phyloP scores from a whole-genome alignment of 2,329 filamentous ascomycete genomes.

The Cadophora sp. region DNA sequence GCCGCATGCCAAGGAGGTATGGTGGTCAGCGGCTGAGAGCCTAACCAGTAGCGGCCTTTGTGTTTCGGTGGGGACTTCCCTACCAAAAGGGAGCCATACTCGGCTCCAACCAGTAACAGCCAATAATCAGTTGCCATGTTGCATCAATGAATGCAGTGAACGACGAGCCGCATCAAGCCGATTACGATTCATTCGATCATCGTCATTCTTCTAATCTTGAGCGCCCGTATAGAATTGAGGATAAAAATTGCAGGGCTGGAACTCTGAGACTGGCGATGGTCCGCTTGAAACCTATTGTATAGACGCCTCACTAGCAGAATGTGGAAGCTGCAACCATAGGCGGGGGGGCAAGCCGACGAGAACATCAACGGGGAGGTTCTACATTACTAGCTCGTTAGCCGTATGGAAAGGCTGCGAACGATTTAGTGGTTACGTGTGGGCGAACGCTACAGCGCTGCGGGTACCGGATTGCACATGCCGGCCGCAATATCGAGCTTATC shows the following conservation, averaged over 20 bases:
- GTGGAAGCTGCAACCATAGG: neutral
- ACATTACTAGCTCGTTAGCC: neutral
- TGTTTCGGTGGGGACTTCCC: no score
- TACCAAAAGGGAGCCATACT: no score
- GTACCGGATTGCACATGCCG: slow-evolving; percentile 2
- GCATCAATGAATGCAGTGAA: neutral
- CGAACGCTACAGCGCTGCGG: neutral
- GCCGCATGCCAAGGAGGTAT: no score
- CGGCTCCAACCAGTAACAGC: neutral
- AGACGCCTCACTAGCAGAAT: neutral
- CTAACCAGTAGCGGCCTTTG: no score
- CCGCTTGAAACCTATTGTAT: neutral
- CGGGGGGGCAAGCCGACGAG: neutral
- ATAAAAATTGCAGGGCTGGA: no score
- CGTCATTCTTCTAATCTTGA: neutral
- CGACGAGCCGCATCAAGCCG: neutral
- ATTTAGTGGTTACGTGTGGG: neutral
- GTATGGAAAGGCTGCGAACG: neutral
- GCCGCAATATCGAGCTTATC: neutral
- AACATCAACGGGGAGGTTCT: neutral
- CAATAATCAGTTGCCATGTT: neutral
- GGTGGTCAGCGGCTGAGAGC: no score
- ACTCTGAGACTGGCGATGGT: neutral
- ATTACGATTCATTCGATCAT: neutral
- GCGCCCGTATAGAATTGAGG: neutral